Evolutionary conservation across 108 stramenopile genomes (phyloP).

Genomic region (Discostella stelligeroides): DNA sequence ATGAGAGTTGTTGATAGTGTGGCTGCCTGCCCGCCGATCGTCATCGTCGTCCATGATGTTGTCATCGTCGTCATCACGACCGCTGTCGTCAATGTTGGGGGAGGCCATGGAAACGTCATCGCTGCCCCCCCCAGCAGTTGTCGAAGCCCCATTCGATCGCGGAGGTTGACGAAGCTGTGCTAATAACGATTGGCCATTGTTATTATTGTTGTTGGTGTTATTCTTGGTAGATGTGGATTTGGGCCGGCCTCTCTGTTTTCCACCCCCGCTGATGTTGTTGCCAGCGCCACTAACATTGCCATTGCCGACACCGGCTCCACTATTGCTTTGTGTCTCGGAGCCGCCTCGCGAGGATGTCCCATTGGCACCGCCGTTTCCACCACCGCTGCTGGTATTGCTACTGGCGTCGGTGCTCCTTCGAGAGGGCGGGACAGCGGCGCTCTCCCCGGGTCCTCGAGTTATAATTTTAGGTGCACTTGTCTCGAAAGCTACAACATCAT

Average conservation of each 20-base stretch:
- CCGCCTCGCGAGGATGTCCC: not conserved
- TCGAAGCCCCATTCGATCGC: not conserved
- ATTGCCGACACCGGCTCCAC: not conserved
- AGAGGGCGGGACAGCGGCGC: too few relatives aligned
- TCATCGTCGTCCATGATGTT: not conserved
- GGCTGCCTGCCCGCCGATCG: not conserved
- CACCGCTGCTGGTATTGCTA: too few relatives aligned
- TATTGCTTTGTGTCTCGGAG: not conserved
- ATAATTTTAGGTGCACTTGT: too few relatives aligned
- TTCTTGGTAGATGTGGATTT: constrained; percentile 20
- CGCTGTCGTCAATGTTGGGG: constrained; percentile 5
- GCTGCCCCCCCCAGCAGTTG: too few relatives aligned
- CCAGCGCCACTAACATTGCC: not conserved
- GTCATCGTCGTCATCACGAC: constrained; percentile 4
- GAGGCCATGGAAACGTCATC: constrained; percentile 9
- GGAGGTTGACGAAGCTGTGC: not conserved
- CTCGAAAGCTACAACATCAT: too few relatives aligned
- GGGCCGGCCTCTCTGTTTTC: constrained; percentile 22
- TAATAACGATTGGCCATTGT: constrained; percentile 9
- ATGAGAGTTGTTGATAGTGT: not conserved
- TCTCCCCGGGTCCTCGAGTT: too few relatives aligned
- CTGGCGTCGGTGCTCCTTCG: too few relatives aligned
- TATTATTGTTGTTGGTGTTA: too few relatives aligned
- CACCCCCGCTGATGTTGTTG: not conserved
- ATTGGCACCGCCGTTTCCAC: not conserved